Evolutionary conservation across 805 yeast species (phyloP), one percentile per base, ranked within the genome.

Genomic region (Candida michaelii): DNA sequence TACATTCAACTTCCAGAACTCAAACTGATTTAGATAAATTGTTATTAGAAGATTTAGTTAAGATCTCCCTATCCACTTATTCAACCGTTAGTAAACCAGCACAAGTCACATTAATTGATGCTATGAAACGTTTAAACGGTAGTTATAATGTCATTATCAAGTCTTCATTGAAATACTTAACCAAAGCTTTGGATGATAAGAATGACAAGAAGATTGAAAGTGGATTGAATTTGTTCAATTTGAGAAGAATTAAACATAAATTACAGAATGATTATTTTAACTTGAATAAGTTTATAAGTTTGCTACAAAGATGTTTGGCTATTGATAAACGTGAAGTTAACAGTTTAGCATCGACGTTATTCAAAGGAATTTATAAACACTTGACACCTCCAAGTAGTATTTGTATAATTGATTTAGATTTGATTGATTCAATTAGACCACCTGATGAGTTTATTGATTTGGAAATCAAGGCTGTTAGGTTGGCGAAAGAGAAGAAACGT

Each of bases 1-100:
- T 86, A 27, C 87, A 83, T 52, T 76, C 89, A 0, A 84, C 91
- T 0, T 80, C 85, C 3, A 73, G 96, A 47, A 66, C 81, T 5
- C 86, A 87, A 53, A 77, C 88, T 0, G 76, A 73, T 6, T 56
- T 83, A 8, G 97, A 89, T 48, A 76, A 71, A 42, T 41, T 68
- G 1, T 62, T 93, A 29, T 59, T 93, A 30, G 72, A 69, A 37
- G 95, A 89, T 58, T 67, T 90, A 7, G 79, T 85, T 11, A 59
- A 65, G 10, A 58, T 85, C 16, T 72, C 90, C 0, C 73, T 85
- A 7, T 86, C 96, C 0, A 70, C 83, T 0, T 91, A 87, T 55
- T 66, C 82, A 0, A 80, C 80, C 3, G 77, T 86, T n/a, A 75
- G 89, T 1, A 67, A 73, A 8, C 76, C 83, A 15, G 95, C 96